Evolutionary conservation across 2,329 filamentous ascomycete genomes (phyloP), one percentile per base, ranked within the genome.

Genomic region (Myriosclerotinia curreyana): DNA sequence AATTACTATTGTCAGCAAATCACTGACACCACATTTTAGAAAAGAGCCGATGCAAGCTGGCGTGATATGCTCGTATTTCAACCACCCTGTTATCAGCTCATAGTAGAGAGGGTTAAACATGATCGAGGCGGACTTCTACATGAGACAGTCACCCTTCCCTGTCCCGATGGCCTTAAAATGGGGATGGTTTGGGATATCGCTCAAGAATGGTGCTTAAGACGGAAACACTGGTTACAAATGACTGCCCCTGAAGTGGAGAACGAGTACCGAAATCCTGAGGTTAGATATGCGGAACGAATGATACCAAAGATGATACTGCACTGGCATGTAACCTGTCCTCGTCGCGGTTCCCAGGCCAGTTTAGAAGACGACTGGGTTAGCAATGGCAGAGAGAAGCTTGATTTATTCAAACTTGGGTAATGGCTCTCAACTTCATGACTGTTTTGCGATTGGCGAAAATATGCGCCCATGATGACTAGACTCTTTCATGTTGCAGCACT

Each of bases 371-470:
- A 51, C 20, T 46, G 55, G 40, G 25, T 31, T 12, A 60, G 60
- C 31, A 60, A n/a, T 14, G 61, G 55, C 14, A 46, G 61, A 59
- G 17, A 62, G 51, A 31, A 62, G 38, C n/a, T n/a, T 31, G 60
- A 58, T 50, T 31, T 62, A 42, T 62, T 62, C 31, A 78, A 79
- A 25, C 11, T 7, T 9, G 46, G 4, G 46, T 14, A 15, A 49
- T 49, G 46, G 28, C 22, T 28, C 22, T 49, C 22, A 49, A 28
- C 46, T 28, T 49, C 12, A 49, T 15, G 46, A 14, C 22, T 49
- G 14, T 15, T 49, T 5, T 6, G 25, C 25, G 46, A 17, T 28
- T 28, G 46, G 22, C 15, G 6, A 5, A 49, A 15, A 11, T 14
- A 25, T 49, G 2, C 46, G 14, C 22, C 22, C 22, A 49, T 28